Evolutionary conservation across 2,329 filamentous ascomycete genomes (phyloP), one percentile per base, ranked within the genome.

Genomic region (Fusarium acutatum): DNA sequence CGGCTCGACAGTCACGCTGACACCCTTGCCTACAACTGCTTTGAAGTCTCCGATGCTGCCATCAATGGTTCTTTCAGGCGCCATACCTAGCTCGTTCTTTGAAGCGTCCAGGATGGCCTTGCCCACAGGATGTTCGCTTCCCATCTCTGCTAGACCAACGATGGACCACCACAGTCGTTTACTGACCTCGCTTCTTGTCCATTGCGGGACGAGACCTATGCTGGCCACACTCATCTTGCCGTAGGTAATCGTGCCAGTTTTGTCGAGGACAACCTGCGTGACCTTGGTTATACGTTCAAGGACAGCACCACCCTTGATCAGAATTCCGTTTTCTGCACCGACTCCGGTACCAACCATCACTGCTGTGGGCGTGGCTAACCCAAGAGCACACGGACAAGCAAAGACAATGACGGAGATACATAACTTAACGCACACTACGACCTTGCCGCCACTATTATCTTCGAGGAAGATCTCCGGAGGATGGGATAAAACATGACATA

Each of bases 381-480:
- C 96, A 22, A 99, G 90, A 3, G 96, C 96, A 80, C 96, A 99
- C 22, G 96, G 96, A 80, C 96, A 99, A 8, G 96, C 96, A 81
- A 99, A 98, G n/a, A 98, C 96, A 79, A 99, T 97, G 75, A 99
- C 96, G 0, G 96, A 97, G 77, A 99, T 99, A 83, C 96, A 98
- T 18, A 99, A 90, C 85, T 98, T 97, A 72, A 98, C 86, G 80
- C 96, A 99, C 5, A 98, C 94, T 93, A 99, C 98, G 71, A 98
- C 86, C 80, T 94, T 96, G 61, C 96, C 96, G 69, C 96, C 96
- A 78, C 93, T 96, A 43, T 90, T 89, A 65, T 92, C 91, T 66
- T 93, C 88, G 28, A 93, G 84, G 83, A 99, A 99, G 72, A 98
- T 95, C 79, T 91, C 89, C 5, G 96, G 96, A 20, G 96, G 96